These are phyloP conservation scores for Salicornia ramosissima DNA, from an alignment of 148 eudicot genomes.

Conservation along the genomic window DNA sequence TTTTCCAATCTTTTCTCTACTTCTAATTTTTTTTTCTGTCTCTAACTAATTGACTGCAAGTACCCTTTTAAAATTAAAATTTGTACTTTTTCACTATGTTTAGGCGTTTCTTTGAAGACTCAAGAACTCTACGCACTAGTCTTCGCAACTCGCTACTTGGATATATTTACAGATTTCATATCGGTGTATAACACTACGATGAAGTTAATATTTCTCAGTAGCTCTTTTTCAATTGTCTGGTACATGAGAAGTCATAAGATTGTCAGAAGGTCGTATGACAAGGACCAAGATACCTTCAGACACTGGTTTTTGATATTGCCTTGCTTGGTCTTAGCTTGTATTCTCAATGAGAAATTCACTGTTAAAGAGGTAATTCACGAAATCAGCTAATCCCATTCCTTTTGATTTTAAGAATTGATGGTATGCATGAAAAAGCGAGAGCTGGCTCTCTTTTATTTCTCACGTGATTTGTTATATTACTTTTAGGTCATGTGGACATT, in stretches of 20 bases:
- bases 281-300: constrained; percentile 93
- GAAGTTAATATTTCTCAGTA: constrained; percentile 87
- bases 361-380: constrained; percentile 70
- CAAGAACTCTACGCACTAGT: constrained; percentile 96
- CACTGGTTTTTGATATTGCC: constrained; percentile 78
- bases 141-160: constrained; percentile 92
- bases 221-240: constrained; percentile 92
- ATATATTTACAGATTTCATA: constrained; percentile 70
- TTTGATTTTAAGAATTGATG: constrained; percentile 2
- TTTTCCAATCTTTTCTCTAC: neutral
- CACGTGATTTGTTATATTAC: constrained; percentile 10
- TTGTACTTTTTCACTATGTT: constrained; percentile 14
- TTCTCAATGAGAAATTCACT: constrained; percentile 70
- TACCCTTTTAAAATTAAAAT: neutral
- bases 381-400: neutral
- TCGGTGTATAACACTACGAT: constrained; percentile 79
- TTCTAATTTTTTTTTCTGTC: neutral
- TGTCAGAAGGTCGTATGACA: constrained; percentile 91
- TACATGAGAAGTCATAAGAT: constrained; percentile 87
- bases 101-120: constrained; percentile 92
- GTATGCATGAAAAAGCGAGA: neutral
- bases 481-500: constrained; percentile 94
- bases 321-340: constrained; percentile 63
- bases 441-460: constrained; percentile 7
- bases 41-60: neutral